Evolutionary conservation across 2,329 filamentous ascomycete genomes (phyloP).

Genomic region (Sarocladium oryzae): DNA sequence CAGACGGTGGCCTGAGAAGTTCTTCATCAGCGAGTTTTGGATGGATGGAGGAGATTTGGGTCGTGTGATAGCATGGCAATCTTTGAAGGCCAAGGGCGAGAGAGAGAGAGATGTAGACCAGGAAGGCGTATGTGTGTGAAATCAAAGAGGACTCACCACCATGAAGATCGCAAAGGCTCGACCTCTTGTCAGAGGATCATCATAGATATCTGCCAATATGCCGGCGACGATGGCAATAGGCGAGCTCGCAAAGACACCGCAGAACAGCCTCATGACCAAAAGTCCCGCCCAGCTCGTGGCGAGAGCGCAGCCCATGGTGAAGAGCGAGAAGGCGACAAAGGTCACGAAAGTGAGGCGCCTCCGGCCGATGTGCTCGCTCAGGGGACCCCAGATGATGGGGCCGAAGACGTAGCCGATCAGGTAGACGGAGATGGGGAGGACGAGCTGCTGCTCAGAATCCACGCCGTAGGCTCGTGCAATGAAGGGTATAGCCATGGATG

Average conservation of each 20-base stretch:
- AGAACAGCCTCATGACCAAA: constrained; percentile 48
- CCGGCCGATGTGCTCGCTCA: constrained; percentile 60
- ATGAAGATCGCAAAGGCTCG: constrained; percentile 57
- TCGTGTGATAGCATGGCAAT: no score
- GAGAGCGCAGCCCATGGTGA: constrained; percentile 50
- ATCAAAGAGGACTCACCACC: constrained; percentile 36
- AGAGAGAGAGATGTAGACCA: not conserved
- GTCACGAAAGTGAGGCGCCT: constrained; percentile 37
- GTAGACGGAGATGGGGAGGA: constrained; percentile 57
- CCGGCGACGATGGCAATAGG: constrained; percentile 57
- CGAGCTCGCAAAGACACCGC: constrained; percentile 47
- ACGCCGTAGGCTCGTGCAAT: constrained; percentile 53
- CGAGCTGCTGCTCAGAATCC: constrained; percentile 35
- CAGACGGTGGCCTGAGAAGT: constrained; percentile 48
- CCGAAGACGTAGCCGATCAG: constrained; percentile 58
- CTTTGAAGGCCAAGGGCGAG: no score
- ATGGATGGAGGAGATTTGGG: not conserved
- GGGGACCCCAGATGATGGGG: constrained; percentile 56
- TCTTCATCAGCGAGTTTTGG: not conserved
- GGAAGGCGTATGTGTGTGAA: no score
- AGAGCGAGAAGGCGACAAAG: constrained; percentile 42
- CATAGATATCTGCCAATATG: constrained; percentile 61
- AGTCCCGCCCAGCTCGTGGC: constrained; percentile 46
- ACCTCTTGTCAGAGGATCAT: constrained; percentile 39
- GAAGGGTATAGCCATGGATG: constrained; percentile 54